Evolutionary conservation across 1,284 basidiomycete species (phyloP).

Genomic region (Pascua sp.): DNA sequence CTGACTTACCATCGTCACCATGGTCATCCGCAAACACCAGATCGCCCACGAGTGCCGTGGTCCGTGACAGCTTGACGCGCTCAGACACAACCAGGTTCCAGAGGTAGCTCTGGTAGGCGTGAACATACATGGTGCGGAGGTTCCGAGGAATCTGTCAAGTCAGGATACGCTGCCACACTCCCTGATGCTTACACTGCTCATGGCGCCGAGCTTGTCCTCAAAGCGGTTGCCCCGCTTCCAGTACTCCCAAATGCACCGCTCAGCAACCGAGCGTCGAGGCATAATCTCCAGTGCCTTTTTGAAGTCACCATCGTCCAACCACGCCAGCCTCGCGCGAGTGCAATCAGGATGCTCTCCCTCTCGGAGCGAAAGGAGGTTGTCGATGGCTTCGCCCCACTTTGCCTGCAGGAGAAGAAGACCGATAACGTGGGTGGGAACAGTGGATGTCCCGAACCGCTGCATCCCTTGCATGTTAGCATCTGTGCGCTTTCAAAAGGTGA

Average conservation of each 20-base stretch:
- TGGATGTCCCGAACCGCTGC: conserved; percentile 97
- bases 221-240: conserved; percentile 75
- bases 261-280: conserved; percentile 86
- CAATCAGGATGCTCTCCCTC: conserved; percentile 89
- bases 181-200: conserved; percentile 65
- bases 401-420: conserved; percentile 83
- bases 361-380: conserved; percentile 73
- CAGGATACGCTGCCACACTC: conserved; percentile 32
- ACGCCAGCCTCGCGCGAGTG: conserved; percentile 70
- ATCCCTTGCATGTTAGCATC: conserved; percentile 60
- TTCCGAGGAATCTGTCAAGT: conserved; percentile 82
- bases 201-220: conserved; percentile 78
- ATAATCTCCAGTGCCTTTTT: conserved; percentile 73
- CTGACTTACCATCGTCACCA: conserved; percentile 53
- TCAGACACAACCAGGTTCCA: conserved; percentile 97
- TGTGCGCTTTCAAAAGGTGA: neutral
- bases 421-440: conserved; percentile 90
- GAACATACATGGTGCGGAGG: conserved; percentile 93
- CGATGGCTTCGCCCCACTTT: conserved; percentile 82
- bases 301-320: conserved; percentile 72
- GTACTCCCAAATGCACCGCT: conserved; percentile 86
- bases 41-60: conserved; percentile 78
- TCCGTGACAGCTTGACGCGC: conserved; percentile 75
- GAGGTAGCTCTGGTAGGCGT: conserved; percentile 97
- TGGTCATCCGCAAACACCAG: conserved; percentile 61